A percentile compares a stretch with the other conserved stretches of the same genome.
Conservation (phyloP, 23 red algal genomes). For the Gracilariopsis chorda region DNA sequence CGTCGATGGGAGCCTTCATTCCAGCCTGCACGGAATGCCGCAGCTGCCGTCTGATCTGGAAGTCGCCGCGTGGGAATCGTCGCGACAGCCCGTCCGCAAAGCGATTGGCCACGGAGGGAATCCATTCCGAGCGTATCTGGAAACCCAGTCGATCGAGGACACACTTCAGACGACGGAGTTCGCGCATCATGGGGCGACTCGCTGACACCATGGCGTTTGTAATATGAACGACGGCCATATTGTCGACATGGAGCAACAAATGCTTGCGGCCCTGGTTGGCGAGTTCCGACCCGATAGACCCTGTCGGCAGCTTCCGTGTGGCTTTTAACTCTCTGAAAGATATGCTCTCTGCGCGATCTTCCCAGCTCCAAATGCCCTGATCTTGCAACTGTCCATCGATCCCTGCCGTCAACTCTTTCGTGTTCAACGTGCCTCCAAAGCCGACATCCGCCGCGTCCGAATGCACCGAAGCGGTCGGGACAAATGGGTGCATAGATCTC, state of each 20-base stretch:
- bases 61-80: not conserved
- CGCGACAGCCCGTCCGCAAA: not conserved
- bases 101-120: not conserved
- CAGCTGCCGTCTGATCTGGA: not conserved
- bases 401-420: not conserved
- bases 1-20: too few relatives aligned
- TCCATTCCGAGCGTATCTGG: not conserved
- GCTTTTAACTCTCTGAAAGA: not conserved
- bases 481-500: not conserved
- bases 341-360: not conserved
- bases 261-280: too few relatives aligned
- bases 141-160: not conserved
- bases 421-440: not conserved
- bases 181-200: not conserved
- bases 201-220: not conserved
- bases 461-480: not conserved
- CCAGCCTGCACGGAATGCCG: too few relatives aligned
- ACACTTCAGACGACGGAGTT: not conserved
- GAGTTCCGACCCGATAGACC: not conserved
- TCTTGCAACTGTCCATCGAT: not conserved
- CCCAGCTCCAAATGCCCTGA: not conserved
- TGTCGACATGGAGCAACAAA: not conserved
- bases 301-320: not conserved
- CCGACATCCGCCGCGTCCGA: not conserved
- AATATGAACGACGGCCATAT: not conserved